A percentile compares a stretch with the other conserved stretches of the same genome.
Evolutionary conservation across 768 basidiomycete genomes (phyloP).

Genomic region (Tulasnella sp.): DNA sequence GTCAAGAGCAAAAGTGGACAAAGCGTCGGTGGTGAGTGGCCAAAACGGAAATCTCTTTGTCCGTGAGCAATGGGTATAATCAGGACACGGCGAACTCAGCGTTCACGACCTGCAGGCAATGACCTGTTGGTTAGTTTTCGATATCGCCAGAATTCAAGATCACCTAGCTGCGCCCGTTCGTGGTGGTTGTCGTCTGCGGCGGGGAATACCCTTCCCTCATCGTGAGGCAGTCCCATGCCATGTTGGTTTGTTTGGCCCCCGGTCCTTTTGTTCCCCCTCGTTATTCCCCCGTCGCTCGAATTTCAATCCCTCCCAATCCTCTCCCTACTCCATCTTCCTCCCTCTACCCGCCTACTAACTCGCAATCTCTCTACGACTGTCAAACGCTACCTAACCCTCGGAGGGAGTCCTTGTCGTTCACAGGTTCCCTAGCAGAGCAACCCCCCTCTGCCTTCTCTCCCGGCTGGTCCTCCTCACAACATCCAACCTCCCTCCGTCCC

Average conservation of each 20-base stretch:
- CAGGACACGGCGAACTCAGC: too few species aligned
- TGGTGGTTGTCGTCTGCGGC: background rate
- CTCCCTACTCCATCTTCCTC: background rate
- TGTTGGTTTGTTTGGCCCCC: constrained; percentile 13
- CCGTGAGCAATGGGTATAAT: too few species aligned
- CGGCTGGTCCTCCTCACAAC: background rate
- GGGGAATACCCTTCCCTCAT: background rate
- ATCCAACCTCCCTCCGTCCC: background rate
- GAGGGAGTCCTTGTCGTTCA: too few species aligned
- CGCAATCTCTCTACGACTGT: too few species aligned
- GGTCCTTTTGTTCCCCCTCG: constrained; percentile 16
- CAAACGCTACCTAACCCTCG: too few species aligned
- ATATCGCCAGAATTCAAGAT: background rate
- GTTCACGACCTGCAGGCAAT: too few species aligned
- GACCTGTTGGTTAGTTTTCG: too few species aligned
- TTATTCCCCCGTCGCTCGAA: constrained; percentile 5
- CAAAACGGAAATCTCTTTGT: too few species aligned
- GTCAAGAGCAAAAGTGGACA: too few species aligned
- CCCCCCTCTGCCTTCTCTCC: constrained; percentile 5
- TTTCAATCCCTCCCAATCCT: background rate
- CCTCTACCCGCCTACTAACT: background rate
- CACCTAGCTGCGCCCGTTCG: background rate
- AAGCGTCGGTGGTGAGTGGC: too few species aligned
- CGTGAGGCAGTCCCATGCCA: constrained; percentile 4
- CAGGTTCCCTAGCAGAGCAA: too few species aligned